phyloP scores from a whole-genome alignment of 345 rosid species.

The Euphorbia tirucalli region DNA sequence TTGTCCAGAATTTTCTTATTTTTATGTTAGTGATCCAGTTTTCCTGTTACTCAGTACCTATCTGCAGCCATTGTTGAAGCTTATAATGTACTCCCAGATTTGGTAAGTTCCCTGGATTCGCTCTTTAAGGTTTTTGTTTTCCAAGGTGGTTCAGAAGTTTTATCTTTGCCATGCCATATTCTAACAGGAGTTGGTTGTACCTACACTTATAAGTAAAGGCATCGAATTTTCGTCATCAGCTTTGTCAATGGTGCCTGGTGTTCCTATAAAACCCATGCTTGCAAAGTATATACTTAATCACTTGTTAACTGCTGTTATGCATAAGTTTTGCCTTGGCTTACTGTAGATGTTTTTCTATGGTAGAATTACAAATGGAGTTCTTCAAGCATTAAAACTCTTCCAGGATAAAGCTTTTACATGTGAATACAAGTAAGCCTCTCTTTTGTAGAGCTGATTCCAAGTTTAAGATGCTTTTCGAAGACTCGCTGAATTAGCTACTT shows the following conservation, averaged over 20 bases:
- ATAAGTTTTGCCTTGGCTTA: slow-evolving; percentile 16
- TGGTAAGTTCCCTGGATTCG: slow-evolving; percentile 47
- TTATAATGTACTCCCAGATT: slow-evolving; percentile 71
- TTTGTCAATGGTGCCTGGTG: slow-evolving; percentile 76
- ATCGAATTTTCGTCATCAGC: slow-evolving; percentile 64
- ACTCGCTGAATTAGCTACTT: neutral
- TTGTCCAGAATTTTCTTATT: neutral
- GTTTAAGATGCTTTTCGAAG: neutral
- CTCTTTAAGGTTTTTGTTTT: slow-evolving; percentile 2
- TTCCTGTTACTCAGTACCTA: slow-evolving; percentile 43
- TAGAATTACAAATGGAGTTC: slow-evolving; percentile 76
- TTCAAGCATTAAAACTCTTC: slow-evolving; percentile 53
- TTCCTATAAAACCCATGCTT: slow-evolving; percentile 93
- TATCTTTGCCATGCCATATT: slow-evolving; percentile 9
- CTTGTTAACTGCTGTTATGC: slow-evolving; percentile 7
- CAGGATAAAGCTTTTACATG: slow-evolving; percentile 74
- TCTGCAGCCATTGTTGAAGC: slow-evolving; percentile 76
- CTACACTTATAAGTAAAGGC: slow-evolving; percentile 61
- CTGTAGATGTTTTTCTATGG: slow-evolving; percentile 13
- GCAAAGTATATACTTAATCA: slow-evolving; percentile 56
- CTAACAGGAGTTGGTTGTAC: slow-evolving; percentile 69
- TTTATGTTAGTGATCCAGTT: slow-evolving; percentile 14
- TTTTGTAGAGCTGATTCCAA: slow-evolving; percentile 6
- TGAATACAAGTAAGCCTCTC: slow-evolving; percentile 71
- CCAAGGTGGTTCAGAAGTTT: neutral